Base-by-base conservation (phyloP, 495 filamentous ascomycete genomes). In the Penicillium antarcticum region DNA sequence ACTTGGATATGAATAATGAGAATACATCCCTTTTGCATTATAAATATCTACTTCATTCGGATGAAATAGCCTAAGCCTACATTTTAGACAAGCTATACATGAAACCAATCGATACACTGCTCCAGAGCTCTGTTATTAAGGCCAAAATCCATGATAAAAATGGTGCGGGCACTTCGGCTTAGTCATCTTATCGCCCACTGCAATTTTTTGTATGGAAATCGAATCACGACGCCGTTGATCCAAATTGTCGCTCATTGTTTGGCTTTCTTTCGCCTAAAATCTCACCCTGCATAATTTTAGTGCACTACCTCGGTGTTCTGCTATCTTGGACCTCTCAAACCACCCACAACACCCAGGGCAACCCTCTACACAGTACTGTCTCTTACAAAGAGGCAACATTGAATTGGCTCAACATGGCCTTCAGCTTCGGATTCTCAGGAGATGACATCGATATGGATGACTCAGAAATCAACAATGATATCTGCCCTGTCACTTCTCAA, bases 381-480 rank as follows among this genome's bases (percentile, higher is more conserved):
- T 34, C 31, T 26, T 16, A 35, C 24, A 38, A 16, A 26, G 17
- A 23, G 34, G 29, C 21, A 34, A 9, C 45, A n/a, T 18, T 26
- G 3, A 19, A n/a, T 21, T 13, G 29, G n/a, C 16, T 29, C 18
- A 50, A 38, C 13, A 66, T 66, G 62, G 51, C 74, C 4, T 94
- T 96, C 69, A 87, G 80, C 53, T 96, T 96, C 58, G 84, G 84
- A 29, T 95, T 96, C 65, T 80, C 80, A 1, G 89, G 87, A 8
- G 89, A 95, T 56, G 91, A 95, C 60, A 92, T 91, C 73, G 88
- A 91, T 52, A 75, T 81, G 14, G 80, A 80, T 47, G 76, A 77
- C 9, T 60, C 72, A 42, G 55, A 73, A 23, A 26, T 57, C 23
- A 60, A 65, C 46, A 64, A 68, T 37, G 51, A 58, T 45, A 17